Evolutionary conservation across 176 grass and related monocot species (phyloP).

Genomic region (Zea luxurians): DNA sequence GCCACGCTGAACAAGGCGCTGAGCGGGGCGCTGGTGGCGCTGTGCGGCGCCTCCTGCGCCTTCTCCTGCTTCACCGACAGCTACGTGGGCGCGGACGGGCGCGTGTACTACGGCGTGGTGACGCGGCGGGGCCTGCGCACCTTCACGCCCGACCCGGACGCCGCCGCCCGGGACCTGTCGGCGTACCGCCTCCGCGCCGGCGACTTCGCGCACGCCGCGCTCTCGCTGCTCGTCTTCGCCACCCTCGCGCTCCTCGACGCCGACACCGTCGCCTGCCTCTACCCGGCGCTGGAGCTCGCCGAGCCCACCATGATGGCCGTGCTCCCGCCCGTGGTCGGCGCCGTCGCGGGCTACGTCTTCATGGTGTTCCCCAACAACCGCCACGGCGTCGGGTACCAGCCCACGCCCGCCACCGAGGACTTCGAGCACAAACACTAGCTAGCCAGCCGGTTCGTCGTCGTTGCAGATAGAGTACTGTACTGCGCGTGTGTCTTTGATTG

Average conservation of each 20-base stretch:
- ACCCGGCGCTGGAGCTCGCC: slow-evolving; percentile 54
- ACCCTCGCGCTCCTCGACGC: slow-evolving; percentile 59
- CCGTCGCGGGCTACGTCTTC: slow-evolving; percentile 58
- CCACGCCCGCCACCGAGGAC: slow-evolving; percentile 37
- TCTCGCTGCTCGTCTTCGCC: slow-evolving; percentile 66
- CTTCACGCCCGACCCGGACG: slow-evolving; percentile 54
- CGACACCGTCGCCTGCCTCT: slow-evolving; percentile 58
- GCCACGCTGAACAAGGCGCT: slow-evolving; percentile 42
- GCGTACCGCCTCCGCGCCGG: slow-evolving; percentile 53
- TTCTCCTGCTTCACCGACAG: slow-evolving; percentile 84
- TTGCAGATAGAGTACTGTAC: no score
- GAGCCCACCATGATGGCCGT: slow-evolving; percentile 59
- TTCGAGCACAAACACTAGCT: slow-evolving; percentile 40
- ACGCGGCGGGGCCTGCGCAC: slow-evolving; percentile 50
- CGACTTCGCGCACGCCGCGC: slow-evolving; percentile 66
- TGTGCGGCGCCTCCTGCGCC: slow-evolving; percentile 63
- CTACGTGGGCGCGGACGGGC: slow-evolving; percentile 63
- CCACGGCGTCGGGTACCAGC: slow-evolving; percentile 73
- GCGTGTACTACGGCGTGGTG: slow-evolving; percentile 74
- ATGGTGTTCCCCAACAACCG: slow-evolving; percentile 66
- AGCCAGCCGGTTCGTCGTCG: no score
- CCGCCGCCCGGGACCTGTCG: slow-evolving; percentile 41
- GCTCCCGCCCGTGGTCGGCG: slow-evolving; percentile 62
- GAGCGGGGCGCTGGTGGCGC: slow-evolving; percentile 37
- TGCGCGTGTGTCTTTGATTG: no score